Percentiles rank a stretch among this genome's conserved stretches.
These are phyloP conservation scores for Mycena latifolia DNA, from an alignment of 768 basidiomycete genomes.

Conservation along the genomic window DNA sequence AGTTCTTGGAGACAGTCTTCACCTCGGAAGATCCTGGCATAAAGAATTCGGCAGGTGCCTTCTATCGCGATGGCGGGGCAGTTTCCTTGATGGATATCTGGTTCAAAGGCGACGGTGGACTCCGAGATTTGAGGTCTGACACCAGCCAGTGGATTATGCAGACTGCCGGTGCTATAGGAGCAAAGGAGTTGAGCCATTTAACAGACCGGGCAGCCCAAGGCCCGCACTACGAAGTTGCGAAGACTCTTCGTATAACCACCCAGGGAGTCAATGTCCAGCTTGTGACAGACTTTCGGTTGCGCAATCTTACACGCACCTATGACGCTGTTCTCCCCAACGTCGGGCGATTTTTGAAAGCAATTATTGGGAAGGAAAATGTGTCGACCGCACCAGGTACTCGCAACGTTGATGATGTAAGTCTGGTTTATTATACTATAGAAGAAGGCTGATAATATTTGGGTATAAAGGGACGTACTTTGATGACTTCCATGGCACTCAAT, in stretches of 20 bases:
- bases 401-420: too few species aligned
- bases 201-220: background rate
- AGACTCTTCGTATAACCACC: constrained; percentile 2
- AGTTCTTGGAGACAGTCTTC: too few species aligned
- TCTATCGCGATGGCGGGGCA: too few species aligned
- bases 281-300: background rate
- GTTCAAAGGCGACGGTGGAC: too few species aligned
- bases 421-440: too few species aligned
- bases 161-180: background rate
- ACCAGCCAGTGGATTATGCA: background rate
- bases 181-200: background rate
- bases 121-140: too few species aligned
- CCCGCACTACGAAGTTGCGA: background rate
- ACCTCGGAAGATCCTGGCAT: too few species aligned
- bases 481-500: constrained; percentile 30
- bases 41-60: too few species aligned
- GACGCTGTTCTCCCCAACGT: background rate
- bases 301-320: background rate
- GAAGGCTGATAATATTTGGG: too few species aligned
- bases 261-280: background rate
- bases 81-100: too few species aligned
- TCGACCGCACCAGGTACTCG: too few species aligned
- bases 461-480: constrained; percentile 22
- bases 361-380: background rate
- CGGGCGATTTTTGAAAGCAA: background rate